These are phyloP conservation scores for Backusella tarrabulga DNA, from an alignment of 192 early-diverging fungal species.

Conservation along the genomic window DNA sequence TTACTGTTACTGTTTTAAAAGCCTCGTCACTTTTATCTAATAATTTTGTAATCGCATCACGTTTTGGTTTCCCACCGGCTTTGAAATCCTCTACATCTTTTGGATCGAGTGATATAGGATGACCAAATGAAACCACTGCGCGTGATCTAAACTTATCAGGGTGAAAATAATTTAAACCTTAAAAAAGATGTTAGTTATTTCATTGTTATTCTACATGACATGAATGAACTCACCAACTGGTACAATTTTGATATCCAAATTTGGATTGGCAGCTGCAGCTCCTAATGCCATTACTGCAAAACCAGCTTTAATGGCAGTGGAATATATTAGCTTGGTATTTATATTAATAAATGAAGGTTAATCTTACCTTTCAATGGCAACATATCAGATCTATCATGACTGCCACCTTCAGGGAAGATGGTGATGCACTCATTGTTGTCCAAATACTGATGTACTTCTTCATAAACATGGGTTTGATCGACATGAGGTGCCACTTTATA, in stretches of 20 bases:
- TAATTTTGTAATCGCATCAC: constrained; percentile 74
- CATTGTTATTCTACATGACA: neutral
- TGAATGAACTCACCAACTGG: constrained; percentile 52
- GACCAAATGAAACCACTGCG: constrained; percentile 94
- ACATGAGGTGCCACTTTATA: constrained; percentile 75
- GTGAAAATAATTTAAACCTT: constrained; percentile 92
- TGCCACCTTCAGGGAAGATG: constrained; percentile 97
- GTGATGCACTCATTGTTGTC: constrained; percentile 74
- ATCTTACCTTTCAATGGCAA: constrained; percentile 83
- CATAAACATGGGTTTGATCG: constrained; percentile 84
- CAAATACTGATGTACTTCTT: constrained; percentile 72
- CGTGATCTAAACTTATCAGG: constrained; percentile 92
- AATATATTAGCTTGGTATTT: neutral
- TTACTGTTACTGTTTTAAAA: constrained; percentile 86
- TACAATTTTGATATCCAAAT: constrained; percentile 84
- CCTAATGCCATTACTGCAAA: constrained; percentile 80
- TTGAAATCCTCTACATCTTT: constrained; percentile 82
- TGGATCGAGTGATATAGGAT: constrained; percentile 76
- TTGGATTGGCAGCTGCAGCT: constrained; percentile 81
- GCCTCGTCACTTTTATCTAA: constrained; percentile 74
- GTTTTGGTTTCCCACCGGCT: constrained; percentile 76
- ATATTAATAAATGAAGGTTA: neutral
- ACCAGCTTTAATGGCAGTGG: constrained; percentile 46
- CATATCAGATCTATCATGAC: constrained; percentile 92
- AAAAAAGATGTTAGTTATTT: neutral